Evolutionary conservation across 257 asterid genomes (phyloP).

Genomic region (Ligustrum vulgare): DNA sequence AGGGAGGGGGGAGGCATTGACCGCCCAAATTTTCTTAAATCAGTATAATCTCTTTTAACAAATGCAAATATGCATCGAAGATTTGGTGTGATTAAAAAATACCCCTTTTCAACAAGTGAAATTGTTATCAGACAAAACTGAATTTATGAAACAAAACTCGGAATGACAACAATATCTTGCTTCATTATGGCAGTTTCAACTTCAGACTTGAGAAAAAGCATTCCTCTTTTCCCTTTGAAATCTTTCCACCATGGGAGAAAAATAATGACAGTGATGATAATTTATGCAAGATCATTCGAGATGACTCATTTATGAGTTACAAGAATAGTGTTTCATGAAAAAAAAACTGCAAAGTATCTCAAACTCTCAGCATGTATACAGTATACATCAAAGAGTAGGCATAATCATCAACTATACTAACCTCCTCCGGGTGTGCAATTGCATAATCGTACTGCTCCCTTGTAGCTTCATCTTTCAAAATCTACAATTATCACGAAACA

Average conservation of each 20-base stretch:
- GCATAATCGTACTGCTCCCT: conserved; percentile 98
- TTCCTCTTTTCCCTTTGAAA: neutral
- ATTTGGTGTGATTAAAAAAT: neutral
- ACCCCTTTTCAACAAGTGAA: neutral
- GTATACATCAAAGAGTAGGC: conserved; percentile 5
- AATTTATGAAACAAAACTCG: neutral
- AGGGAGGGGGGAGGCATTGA: neutral
- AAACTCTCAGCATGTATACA: conserved; percentile 12
- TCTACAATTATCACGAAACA: conserved; percentile 42
- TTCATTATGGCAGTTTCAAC: neutral
- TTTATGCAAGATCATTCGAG: neutral
- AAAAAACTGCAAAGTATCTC: conserved; percentile 5
- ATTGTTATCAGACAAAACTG: neutral
- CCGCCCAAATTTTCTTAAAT: neutral
- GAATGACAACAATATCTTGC: neutral
- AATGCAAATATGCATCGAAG: neutral
- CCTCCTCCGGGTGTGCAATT: conserved; percentile 98
- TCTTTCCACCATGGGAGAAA: neutral
- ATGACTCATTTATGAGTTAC: neutral
- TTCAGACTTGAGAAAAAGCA: neutral
- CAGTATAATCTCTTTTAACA: neutral
- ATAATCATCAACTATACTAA: conserved; percentile 29
- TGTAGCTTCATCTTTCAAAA: conserved; percentile 90
- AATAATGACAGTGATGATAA: neutral
- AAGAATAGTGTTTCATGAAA: neutral